These are phyloP conservation scores for Pistacia vera DNA, from an alignment of 345 rosid species.

Conservation along the genomic window DNA sequence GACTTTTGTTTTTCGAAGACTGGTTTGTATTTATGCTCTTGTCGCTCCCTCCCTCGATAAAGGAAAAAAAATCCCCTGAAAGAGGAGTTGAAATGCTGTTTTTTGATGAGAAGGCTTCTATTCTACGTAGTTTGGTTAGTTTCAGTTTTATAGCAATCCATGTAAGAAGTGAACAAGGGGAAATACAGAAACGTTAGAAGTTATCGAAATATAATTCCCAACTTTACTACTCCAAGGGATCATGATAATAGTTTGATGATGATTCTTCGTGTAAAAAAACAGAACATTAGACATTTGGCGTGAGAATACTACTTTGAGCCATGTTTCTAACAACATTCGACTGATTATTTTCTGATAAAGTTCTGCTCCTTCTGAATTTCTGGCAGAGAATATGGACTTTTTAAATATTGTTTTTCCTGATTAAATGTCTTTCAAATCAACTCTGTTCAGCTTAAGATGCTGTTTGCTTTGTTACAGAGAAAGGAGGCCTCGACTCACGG, in stretches of 20 bases:
- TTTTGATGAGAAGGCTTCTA: neutral
- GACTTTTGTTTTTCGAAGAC: no score
- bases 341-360: neutral
- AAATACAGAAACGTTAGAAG: no score
- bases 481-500: neutral
- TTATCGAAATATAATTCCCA: neutral
- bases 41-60: neutral
- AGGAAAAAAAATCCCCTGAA: neutral
- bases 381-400: neutral
- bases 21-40: neutral
- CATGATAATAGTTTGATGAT: neutral
- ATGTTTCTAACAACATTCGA: no score
- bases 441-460: neutral
- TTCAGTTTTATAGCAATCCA: no score
- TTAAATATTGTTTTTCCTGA: neutral
- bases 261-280: no score
- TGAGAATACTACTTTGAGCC: no score
- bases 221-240: neutral
- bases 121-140: no score
- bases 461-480: neutral
- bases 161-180: no score
- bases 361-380: neutral
- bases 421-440: neutral
- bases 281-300: no score
- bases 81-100: neutral